Conservation (phyloP, 768 basidiomycete species). For the Cystofilobasidium bisporidii region DNA sequence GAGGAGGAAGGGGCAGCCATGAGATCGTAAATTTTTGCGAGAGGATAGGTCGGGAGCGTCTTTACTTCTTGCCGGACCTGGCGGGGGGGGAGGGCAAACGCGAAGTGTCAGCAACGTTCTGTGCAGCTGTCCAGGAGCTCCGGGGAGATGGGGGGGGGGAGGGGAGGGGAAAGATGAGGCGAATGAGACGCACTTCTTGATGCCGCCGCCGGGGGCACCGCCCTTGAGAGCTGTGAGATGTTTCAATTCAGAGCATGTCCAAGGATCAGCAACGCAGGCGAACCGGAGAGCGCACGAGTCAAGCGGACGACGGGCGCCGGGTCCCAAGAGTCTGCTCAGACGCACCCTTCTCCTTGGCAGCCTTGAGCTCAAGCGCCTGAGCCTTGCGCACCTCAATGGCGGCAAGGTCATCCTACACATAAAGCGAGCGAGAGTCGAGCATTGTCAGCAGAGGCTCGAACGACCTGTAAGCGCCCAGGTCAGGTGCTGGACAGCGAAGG, state of each 20-base stretch:
- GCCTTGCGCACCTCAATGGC: constrained; percentile 28
- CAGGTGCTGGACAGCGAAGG: background rate
- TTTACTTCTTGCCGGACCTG: constrained; percentile 23
- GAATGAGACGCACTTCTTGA: constrained; percentile 28
- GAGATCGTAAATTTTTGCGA: no score
- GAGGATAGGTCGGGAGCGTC: no score
- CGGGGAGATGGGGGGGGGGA: background rate
- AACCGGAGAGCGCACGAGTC: background rate
- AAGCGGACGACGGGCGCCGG: background rate
- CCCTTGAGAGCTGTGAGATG: constrained; percentile 27
- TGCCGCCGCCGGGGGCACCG: constrained; percentile 27
- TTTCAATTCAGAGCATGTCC: no score
- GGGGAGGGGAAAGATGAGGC: no score
- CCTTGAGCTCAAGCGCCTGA: constrained; percentile 31
- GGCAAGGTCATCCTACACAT: constrained; percentile 30
- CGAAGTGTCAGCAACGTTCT: no score
- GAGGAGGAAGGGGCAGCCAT: no score
- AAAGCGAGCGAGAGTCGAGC: background rate
- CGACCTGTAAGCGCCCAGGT: no score
- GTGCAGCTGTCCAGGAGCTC: background rate
- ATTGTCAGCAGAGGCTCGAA: no score
- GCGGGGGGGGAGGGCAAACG: background rate
- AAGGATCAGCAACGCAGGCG: background rate
- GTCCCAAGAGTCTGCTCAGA: background rate
- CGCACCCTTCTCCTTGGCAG: constrained; percentile 30